These are phyloP conservation scores for Leishmania major DNA, from an alignment of 208 protist genomes.

Conservation along the genomic window DNA sequence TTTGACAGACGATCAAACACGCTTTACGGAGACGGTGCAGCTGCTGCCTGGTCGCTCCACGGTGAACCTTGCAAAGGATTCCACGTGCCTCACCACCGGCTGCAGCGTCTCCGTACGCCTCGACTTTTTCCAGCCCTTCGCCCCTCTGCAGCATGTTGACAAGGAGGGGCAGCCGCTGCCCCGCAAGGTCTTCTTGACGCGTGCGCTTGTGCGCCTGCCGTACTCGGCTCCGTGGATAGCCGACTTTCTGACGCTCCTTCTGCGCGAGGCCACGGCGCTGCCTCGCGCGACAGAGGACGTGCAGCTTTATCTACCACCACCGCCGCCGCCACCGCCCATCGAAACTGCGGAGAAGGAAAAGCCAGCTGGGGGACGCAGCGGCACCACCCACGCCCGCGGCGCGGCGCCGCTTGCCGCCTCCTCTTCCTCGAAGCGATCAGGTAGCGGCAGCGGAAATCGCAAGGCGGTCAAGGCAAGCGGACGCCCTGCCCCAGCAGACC, in stretches of 20 bases:
- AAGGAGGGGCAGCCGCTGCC: constrained; percentile 33
- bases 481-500: constrained; percentile 20
- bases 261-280: constrained; percentile 35
- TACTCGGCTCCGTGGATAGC: constrained; percentile 60
- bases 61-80: constrained; percentile 15
- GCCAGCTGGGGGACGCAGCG: constrained; percentile 4
- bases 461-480: constrained; percentile 26
- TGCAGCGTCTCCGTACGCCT: constrained; percentile 51
- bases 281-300: constrained; percentile 34
- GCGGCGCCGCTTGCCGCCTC: background rate
- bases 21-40: constrained; percentile 45
- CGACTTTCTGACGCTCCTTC: constrained; percentile 46
- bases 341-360: constrained; percentile 19
- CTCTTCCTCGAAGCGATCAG: background rate
- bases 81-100: constrained; percentile 54
- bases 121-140: constrained; percentile 72
- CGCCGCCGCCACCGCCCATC: constrained; percentile 22
- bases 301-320: constrained; percentile 32
- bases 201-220: constrained; percentile 69
- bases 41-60: constrained; percentile 36
- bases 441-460: background rate
- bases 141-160: constrained; percentile 59
- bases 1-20: constrained; percentile 45
- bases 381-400: background rate
- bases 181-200: constrained; percentile 54